Evolutionary conservation across 1,139 yeast species (phyloP).

Genomic region (Williopsis jadinii): DNA sequence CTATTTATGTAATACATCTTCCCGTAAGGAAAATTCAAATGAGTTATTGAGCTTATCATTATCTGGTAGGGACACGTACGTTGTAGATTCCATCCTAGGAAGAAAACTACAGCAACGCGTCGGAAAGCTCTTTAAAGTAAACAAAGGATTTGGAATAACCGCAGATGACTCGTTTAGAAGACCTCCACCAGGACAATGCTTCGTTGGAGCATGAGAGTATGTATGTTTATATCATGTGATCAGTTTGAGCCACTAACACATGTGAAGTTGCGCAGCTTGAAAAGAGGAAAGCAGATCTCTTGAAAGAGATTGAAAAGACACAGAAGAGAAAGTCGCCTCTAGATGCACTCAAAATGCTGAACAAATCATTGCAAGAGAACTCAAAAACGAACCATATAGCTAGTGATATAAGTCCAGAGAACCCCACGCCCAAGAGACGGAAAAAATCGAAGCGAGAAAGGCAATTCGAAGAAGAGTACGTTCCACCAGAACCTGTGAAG

Average conservation of each 20-base stretch:
- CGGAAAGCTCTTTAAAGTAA: neutral
- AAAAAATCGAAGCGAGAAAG: conserved; percentile 5
- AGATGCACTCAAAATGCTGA: neutral
- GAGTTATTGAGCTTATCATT: no score
- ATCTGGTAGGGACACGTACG: no score
- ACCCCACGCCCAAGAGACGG: neutral
- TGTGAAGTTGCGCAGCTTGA: conserved; percentile 14
- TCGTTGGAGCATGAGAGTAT: conserved; percentile 20
- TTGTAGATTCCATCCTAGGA: no score
- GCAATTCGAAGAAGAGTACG: conserved; percentile 12
- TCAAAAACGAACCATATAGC: no score
- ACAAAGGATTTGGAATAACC: no score
- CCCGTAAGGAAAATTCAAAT: no score
- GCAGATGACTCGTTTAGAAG: conserved; percentile 10
- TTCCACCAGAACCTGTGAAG: conserved; percentile 22
- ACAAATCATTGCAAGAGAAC: no score
- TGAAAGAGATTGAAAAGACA: conserved; percentile 20
- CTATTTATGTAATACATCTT: no score
- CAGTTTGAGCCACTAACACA: conserved; percentile 1
- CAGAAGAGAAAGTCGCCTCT: conserved; percentile 12
- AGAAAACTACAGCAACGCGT: neutral
- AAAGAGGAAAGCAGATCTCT: conserved; percentile 13
- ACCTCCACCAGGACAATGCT: conserved; percentile 15
- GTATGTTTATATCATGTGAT: conserved; percentile 1
- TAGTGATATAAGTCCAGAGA: no score